phyloP scores from a whole-genome alignment of 345 rosid species.

The Hibiscus trionum region DNA sequence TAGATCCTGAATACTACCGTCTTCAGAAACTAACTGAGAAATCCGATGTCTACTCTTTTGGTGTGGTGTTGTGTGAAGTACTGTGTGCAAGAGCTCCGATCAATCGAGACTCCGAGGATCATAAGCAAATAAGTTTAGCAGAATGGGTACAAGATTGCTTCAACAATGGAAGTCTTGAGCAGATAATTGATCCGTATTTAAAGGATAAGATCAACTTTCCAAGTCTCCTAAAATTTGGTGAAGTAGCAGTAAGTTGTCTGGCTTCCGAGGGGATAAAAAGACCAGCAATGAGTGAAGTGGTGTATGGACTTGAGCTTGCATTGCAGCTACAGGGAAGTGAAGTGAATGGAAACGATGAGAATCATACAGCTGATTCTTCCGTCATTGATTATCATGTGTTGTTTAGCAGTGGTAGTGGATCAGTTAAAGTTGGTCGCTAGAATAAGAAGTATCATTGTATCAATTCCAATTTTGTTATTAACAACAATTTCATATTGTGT shows the following conservation, averaged over 20 bases:
- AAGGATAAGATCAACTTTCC: constrained; percentile 16
- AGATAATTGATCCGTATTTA: constrained; percentile 24
- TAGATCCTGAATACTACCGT: background rate
- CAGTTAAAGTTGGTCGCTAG: background rate
- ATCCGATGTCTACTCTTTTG: background rate
- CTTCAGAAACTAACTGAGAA: background rate
- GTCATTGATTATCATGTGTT: too few relatives aligned
- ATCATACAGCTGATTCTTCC: background rate
- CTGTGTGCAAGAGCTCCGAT: constrained; percentile 21
- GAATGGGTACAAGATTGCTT: constrained; percentile 35
- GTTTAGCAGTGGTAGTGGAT: background rate
- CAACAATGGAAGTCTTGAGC: constrained; percentile 27
- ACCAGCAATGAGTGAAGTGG: constrained; percentile 35
- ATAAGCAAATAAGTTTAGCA: constrained; percentile 31
- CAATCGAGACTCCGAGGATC: constrained; percentile 20
- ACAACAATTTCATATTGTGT: background rate
- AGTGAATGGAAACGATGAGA: background rate
- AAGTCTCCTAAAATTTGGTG: constrained; percentile 24
- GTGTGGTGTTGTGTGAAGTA: background rate
- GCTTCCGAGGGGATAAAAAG: constrained; percentile 27
- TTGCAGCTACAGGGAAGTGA: constrained; percentile 14
- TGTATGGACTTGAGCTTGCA: constrained; percentile 34
- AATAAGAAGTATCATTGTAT: background rate
- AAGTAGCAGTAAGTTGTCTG: constrained; percentile 25
- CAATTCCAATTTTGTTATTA: background rate